Conservation (phyloP, 192 early-diverging fungal species). For the Helicostylum pulchrum region DNA sequence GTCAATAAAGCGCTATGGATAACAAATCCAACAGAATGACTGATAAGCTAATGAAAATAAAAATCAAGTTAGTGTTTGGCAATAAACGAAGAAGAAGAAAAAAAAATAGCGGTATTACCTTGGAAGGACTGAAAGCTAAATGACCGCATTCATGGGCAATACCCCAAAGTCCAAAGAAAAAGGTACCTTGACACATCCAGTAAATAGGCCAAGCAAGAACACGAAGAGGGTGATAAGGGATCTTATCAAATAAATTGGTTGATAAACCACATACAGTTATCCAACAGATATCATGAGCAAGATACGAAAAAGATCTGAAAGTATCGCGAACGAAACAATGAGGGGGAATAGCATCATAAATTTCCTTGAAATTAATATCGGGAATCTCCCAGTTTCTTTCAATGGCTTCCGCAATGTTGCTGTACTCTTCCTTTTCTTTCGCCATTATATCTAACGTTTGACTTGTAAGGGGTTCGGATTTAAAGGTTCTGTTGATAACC, state of each 20-base stretch:
- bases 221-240: constrained; percentile 42
- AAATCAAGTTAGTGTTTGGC: not conserved
- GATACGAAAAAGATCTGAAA: constrained; percentile 72
- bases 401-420: too few relatives aligned
- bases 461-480: too few relatives aligned
- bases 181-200: constrained; percentile 44
- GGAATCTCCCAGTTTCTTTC: constrained; percentile 49
- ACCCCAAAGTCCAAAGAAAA: constrained; percentile 80
- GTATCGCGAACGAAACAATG: constrained; percentile 89
- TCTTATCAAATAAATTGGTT: constrained; percentile 62
- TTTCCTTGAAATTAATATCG: constrained; percentile 84
- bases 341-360: constrained; percentile 83
- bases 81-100: too few relatives aligned
- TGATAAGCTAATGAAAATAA: constrained; percentile 48
- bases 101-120: constrained; percentile 24
- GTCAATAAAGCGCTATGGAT: constrained; percentile 86
- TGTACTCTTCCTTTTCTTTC: too few relatives aligned
- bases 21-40: constrained; percentile 83
- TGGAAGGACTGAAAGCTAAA: constrained; percentile 77
- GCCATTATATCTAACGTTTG: too few relatives aligned
- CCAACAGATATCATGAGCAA: constrained; percentile 70
- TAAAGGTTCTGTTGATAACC: too few relatives aligned
- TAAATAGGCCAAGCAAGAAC: constrained; percentile 72
- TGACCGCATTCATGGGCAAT: constrained; percentile 91
- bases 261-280: constrained; percentile 59